These are phyloP conservation scores for Hypomyces perniciosus DNA, from an alignment of 2,329 filamentous ascomycete species.

Conservation along the genomic window DNA sequence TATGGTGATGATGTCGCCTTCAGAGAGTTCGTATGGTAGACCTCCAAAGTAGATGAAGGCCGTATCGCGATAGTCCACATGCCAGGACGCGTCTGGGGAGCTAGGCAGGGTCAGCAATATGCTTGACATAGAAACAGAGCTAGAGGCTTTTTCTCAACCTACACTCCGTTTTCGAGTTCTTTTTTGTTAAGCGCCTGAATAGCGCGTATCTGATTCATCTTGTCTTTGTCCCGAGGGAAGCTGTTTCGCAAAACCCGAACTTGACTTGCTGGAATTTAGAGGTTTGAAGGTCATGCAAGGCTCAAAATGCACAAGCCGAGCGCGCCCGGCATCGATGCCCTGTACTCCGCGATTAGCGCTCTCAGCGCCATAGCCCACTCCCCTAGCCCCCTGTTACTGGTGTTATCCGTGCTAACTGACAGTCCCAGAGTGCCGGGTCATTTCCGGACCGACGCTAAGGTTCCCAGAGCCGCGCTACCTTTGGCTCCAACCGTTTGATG, in stretches of 20 bases:
- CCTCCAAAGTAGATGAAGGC: slow-evolving; percentile 96
- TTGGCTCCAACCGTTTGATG: slow-evolving; percentile 14
- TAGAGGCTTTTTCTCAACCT: slow-evolving; percentile 29
- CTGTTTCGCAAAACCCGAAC: background rate
- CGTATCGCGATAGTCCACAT: slow-evolving; percentile 94
- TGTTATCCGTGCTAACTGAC: too few species aligned
- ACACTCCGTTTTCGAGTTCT: slow-evolving; percentile 86
- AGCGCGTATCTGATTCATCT: slow-evolving; percentile 92
- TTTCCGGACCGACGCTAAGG: slow-evolving; percentile 28
- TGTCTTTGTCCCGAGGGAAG: background rate
- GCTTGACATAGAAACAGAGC: slow-evolving; percentile 5
- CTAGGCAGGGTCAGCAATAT: slow-evolving; percentile 38
- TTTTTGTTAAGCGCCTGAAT: slow-evolving; percentile 91
- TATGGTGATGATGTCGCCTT: slow-evolving; percentile 92
- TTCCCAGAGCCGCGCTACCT: slow-evolving; percentile 1
- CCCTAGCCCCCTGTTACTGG: background rate
- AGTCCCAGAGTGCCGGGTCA: slow-evolving; percentile 22
- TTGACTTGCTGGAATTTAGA: background rate
- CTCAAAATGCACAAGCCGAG: background rate
- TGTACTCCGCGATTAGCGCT: background rate
- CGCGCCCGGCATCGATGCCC: background rate
- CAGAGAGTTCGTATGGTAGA: slow-evolving; percentile 83
- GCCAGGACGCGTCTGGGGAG: slow-evolving; percentile 84
- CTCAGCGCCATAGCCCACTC: background rate
- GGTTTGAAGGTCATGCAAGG: slow-evolving; percentile 2